Percentiles rank a stretch among this genome's conserved stretches.
Conservation (phyloP, 139 green algal species). For the Nannochloris sp. region DNA sequence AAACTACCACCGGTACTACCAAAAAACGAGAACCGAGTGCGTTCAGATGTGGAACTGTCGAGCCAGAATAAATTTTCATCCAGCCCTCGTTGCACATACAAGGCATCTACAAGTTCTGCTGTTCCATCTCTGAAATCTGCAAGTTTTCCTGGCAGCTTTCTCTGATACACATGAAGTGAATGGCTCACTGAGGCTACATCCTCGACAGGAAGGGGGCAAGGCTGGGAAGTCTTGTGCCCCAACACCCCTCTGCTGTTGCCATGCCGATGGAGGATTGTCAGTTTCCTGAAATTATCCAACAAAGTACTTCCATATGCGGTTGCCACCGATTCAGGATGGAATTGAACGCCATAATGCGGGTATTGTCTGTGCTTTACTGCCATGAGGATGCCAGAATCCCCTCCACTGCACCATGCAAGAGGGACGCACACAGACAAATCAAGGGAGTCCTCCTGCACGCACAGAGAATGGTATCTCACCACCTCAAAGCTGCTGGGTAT, state of each 20-base stretch:
- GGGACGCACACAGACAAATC: slow-evolving; percentile 54
- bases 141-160: neutral
- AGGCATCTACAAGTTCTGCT: neutral
- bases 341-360: slow-evolving; percentile 90
- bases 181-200: neutral
- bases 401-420: slow-evolving; percentile 67
- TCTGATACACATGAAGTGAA: neutral
- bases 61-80: slow-evolving; percentile 81
- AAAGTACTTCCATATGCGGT: slow-evolving; percentile 67
- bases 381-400: slow-evolving; percentile 60
- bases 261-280: slow-evolving; percentile 32
- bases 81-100: neutral
- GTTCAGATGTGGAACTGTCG: slow-evolving; percentile 67
- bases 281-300: slow-evolving; percentile 75
- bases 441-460: slow-evolving; percentile 57
- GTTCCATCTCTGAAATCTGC: neutral
- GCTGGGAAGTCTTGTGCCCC: neutral
- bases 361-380: slow-evolving; percentile 55
- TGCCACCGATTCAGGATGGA: slow-evolving; percentile 88
- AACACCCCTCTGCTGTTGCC: neutral
- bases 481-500: slow-evolving; percentile 59
- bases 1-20: slow-evolving; percentile 65
- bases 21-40: slow-evolving; percentile 89
- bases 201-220: neutral
- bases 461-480: slow-evolving; percentile 67